Evolutionary conservation across 2,329 filamentous ascomycete genomes (phyloP), one percentile per base, ranked within the genome.

Genomic region (Fusarium odoratissimum): DNA sequence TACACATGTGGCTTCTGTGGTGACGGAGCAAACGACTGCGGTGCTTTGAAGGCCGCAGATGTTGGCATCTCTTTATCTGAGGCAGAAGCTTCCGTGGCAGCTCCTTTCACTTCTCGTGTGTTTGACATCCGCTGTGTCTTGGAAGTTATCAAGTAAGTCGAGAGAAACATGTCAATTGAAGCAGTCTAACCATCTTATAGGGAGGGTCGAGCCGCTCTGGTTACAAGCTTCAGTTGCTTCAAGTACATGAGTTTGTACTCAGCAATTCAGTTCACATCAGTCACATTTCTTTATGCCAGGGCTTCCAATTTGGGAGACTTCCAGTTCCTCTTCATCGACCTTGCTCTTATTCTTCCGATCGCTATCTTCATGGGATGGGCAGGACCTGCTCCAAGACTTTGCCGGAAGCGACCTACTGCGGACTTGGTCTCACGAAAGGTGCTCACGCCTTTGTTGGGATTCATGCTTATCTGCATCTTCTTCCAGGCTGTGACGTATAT

Each of bases 241-340:
- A 99, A 98, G 85, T 99, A 97, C 83, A 99, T 99, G 97, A 97
- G 93, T 77, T 84, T 99, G 73, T 99, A 99, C 85, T 98, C 95
- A 5, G 95, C 96, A n/a, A 99, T 99, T 74, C 96, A 99, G 82
- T 99, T 99, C 85, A 97, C 94, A 12, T 94, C 94, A 2, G 97
- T 99, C 78, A 97, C 93, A 87, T 98, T 99, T 80, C 88, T 99
- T 21, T 99, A 99, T 82, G 93, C 95, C 11, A 95, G 91, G 12
- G 97, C 93, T 16, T 97, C 94, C 13, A 99, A 99, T 79, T 86
- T 99, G 10, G 97, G 96, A 55, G 96, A 99, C 81, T 98, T 99
- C 79, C 96, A 98, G 82, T 99, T 98, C 80, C 87, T 99, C 8
- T 98, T 95, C 82, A 98, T 99, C 78, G 96, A 99, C 77, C 87